Conservation (phyloP, 306 rosid genomes). For the Corylus avellana region DNA sequence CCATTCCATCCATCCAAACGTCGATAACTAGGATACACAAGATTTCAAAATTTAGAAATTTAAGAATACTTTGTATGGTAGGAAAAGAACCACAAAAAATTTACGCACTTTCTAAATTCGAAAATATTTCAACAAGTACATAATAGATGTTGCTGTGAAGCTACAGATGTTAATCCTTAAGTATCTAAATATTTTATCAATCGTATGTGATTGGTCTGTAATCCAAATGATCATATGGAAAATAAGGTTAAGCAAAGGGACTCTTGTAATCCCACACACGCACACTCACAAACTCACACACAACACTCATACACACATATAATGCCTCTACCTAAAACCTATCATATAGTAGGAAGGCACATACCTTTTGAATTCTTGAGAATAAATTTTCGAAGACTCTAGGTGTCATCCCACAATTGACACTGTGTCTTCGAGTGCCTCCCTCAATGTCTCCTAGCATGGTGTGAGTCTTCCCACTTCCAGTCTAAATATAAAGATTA, state of each 20-base stretch:
- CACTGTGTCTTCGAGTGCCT: constrained; percentile 95
- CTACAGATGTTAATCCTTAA: background rate
- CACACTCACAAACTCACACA: no score
- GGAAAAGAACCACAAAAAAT: background rate
- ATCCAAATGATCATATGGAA: background rate
- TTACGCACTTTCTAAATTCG: background rate
- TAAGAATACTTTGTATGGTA: background rate
- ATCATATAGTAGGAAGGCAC: background rate
- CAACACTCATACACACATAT: background rate
- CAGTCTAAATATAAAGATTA: constrained; percentile 60
- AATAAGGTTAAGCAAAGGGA: background rate
- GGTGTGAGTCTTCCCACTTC: constrained; percentile 99
- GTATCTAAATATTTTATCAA: background rate
- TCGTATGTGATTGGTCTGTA: background rate
- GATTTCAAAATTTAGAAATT: background rate
- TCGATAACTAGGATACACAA: background rate
- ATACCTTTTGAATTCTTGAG: constrained; percentile 93
- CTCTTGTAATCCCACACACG: background rate
- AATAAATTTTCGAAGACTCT: constrained; percentile 90
- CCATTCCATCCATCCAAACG: background rate
- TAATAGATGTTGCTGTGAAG: background rate
- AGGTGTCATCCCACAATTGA: constrained; percentile 98
- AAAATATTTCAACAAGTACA: background rate
- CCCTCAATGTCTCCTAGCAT: constrained; percentile 99
- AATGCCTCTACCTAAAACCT: background rate